These are phyloP conservation scores for Styphnolobium japonicum DNA, from an alignment of 306 rosid species.

Conservation along the genomic window DNA sequence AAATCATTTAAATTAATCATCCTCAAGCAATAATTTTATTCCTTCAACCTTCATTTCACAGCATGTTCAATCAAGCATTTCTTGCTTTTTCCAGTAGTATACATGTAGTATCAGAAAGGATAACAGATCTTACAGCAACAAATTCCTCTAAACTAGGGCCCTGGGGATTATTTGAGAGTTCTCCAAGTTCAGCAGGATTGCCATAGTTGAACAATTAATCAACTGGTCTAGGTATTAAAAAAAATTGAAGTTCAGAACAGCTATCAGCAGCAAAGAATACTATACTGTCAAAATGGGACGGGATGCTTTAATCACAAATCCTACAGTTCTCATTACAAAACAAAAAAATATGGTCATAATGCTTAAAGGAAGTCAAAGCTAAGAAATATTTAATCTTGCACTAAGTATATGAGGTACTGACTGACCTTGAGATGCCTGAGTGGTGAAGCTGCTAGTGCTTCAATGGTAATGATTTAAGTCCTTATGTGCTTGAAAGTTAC, in stretches of 20 bases:
- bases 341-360: background rate
- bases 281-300: constrained; percentile 11
- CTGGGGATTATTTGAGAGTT: constrained; percentile 82
- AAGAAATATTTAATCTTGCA: background rate
- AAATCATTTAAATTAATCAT: too few species aligned
- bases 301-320: background rate
- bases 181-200: constrained; percentile 43
- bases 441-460: too few species aligned
- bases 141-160: constrained; percentile 72
- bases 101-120: constrained; percentile 30
- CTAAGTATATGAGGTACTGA: background rate
- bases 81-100: background rate
- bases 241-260: background rate
- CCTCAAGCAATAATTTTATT: too few species aligned
- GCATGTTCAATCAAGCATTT: too few species aligned
- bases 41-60: too few species aligned
- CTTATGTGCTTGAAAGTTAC: too few species aligned
- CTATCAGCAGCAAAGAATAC: background rate
- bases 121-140: constrained; percentile 67
- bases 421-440: too few species aligned
- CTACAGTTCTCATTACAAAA: background rate
- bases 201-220: background rate
- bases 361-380: background rate
- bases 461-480: too few species aligned
- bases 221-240: background rate